Evolutionary conservation across 2,329 filamentous ascomycete species (phyloP).

Genomic region (Emericellopsis cladophorae): DNA sequence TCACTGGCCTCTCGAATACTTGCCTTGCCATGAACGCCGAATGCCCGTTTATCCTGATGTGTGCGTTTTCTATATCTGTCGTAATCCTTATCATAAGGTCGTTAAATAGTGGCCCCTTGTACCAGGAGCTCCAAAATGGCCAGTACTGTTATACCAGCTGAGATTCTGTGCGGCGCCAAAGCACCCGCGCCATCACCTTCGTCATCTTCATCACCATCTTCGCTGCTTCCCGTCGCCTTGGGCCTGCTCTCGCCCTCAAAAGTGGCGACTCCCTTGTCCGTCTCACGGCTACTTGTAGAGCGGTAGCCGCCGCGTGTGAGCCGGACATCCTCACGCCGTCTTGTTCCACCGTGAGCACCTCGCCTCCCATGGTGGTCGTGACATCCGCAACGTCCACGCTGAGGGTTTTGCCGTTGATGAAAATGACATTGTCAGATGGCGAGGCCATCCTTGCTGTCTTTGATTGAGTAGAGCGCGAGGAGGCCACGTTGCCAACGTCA

Average conservation of each 20-base stretch:
- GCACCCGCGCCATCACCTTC: conserved; percentile 10
- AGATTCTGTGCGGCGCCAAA: conserved; percentile 5
- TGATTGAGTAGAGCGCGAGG: no score
- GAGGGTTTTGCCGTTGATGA: conserved; percentile 37
- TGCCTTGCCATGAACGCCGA: no score
- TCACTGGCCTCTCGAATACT: no score
- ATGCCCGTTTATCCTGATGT: no score
- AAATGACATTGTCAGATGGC: conserved; percentile 15
- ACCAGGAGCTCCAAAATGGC: no score
- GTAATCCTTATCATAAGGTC: no score
- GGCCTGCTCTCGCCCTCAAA: conserved; percentile 14
- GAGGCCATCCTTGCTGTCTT: no score
- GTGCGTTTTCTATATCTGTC: no score
- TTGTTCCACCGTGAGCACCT: conserved; percentile 38
- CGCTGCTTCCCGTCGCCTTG: conserved; percentile 10
- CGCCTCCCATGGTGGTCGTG: conserved; percentile 32
- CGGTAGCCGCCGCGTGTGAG: neutral
- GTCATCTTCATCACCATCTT: conserved; percentile 5
- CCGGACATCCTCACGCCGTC: conserved; percentile 25
- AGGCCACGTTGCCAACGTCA: no score
- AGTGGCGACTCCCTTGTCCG: conserved; percentile 20
- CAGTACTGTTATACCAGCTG: conserved; percentile 2
- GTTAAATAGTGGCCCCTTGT: no score
- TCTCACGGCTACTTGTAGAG: neutral
- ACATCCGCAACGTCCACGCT: conserved; percentile 32